Percentiles rank a stretch among this genome's conserved stretches.
These are phyloP conservation scores for Diddensiella caesifluorescens DNA, from an alignment of 805 yeast species.

Conservation along the genomic window DNA sequence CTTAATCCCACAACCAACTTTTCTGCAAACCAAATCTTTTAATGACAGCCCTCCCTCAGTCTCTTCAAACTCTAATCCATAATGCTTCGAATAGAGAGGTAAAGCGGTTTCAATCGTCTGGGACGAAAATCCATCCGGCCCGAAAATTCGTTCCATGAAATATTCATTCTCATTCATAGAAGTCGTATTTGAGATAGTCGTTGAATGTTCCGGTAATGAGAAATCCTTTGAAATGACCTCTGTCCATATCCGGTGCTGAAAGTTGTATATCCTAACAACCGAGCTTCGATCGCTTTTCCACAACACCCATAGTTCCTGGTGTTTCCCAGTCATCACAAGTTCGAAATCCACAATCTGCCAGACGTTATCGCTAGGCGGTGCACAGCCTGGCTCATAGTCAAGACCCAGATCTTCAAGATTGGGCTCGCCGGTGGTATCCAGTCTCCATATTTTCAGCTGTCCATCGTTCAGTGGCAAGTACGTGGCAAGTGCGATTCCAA, in stretches of 20 bases:
- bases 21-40: slow-evolving; percentile 32
- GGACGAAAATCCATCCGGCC: slow-evolving; percentile 45
- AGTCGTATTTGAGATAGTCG: slow-evolving; percentile 21
- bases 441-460: slow-evolving; percentile 12
- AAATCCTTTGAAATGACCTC: background rate
- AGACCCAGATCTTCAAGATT: slow-evolving; percentile 28
- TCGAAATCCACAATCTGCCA: slow-evolving; percentile 49
- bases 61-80: slow-evolving; percentile 28
- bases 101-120: slow-evolving; percentile 49
- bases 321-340: slow-evolving; percentile 22
- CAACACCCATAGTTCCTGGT: slow-evolving; percentile 38
- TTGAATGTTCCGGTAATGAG: background rate
- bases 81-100: slow-evolving; percentile 45
- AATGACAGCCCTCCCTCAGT: slow-evolving; percentile 29
- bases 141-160: slow-evolving; percentile 44
- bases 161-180: slow-evolving; percentile 18
- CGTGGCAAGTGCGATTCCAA: slow-evolving; percentile 26
- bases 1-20: slow-evolving; percentile 32
- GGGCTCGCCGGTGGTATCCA: slow-evolving; percentile 9
- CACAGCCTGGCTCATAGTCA: slow-evolving; percentile 27
- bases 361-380: slow-evolving; percentile 33
- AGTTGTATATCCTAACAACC: slow-evolving; percentile 31
- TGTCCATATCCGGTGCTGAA: background rate
- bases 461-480: slow-evolving; percentile 35
- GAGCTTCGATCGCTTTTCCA: slow-evolving; percentile 64